Conservation (phyloP, 2,329 filamentous ascomycete species). For the Bretziella fagacearum region DNA sequence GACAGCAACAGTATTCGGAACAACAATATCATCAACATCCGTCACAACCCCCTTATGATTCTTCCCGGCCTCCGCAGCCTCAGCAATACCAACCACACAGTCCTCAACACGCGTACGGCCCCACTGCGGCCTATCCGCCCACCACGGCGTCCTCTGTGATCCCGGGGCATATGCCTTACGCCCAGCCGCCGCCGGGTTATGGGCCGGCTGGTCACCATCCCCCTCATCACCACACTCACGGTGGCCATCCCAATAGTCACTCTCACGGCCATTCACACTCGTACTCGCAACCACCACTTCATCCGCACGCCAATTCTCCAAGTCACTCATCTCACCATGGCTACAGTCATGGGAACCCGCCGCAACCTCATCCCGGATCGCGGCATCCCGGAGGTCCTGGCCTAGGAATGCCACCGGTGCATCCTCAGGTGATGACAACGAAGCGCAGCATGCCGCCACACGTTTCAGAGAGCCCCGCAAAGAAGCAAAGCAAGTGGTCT, state of each 20-base stretch:
- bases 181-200: constrained; percentile 13
- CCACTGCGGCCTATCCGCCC: constrained; percentile 12
- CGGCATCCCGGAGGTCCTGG: constrained; percentile 5
- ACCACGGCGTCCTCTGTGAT: constrained; percentile 13
- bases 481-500: constrained; percentile 96
- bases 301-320: not conserved
- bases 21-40: not conserved
- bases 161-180: constrained; percentile 13
- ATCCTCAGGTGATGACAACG: constrained; percentile 12
- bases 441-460: constrained; percentile 40
- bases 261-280: not conserved
- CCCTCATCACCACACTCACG: constrained; percentile 3
- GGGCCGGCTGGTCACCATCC: constrained; percentile 6
- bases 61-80: not conserved
- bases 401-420: constrained; percentile 17
- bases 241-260: not conserved
- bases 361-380: not conserved
- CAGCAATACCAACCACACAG: not conserved
- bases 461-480: constrained; percentile 52
- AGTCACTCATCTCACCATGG: constrained; percentile 1
- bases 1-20: not conserved
- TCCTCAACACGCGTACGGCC: not conserved
- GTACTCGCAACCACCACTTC: constrained; percentile 4
- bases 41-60: not conserved
- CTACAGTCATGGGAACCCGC: not conserved